phyloP scores from a whole-genome alignment of 1,139 yeast genomes.

The Lodderomyces parapsilosis region DNA sequence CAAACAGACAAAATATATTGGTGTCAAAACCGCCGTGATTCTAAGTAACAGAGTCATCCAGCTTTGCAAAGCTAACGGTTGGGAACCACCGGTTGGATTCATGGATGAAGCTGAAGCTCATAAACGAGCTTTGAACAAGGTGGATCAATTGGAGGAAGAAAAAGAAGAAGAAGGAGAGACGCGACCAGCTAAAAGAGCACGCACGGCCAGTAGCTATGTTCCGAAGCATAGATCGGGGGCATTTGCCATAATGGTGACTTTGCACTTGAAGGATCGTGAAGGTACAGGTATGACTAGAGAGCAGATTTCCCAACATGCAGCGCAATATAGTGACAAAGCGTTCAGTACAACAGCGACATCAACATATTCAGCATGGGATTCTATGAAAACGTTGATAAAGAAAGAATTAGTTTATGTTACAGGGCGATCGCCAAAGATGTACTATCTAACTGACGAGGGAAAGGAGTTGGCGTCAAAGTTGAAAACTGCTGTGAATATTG shows the following conservation, averaged over 20 bases:
- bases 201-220: conserved; percentile 43
- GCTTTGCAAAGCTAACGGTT: conserved; percentile 47
- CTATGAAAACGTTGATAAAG: conserved; percentile 61
- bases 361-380: conserved; percentile 77
- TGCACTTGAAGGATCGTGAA: conserved; percentile 52
- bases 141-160: conserved; percentile 1
- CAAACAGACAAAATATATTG: conserved; percentile 52
- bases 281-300: conserved; percentile 58
- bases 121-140: conserved; percentile 12
- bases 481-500: conserved; percentile 43
- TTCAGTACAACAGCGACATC: conserved; percentile 59
- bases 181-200: conserved; percentile 25
- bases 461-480: conserved; percentile 58
- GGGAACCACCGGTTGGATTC: conserved; percentile 40
- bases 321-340: conserved; percentile 62
- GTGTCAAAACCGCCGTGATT: conserved; percentile 57
- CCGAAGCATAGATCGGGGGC: conserved; percentile 85
- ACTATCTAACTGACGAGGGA: conserved; percentile 75
- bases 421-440: conserved; percentile 60
- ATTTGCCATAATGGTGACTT: conserved; percentile 73
- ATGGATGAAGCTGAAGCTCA: conserved; percentile 11
- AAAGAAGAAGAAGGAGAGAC: conserved; percentile 1
- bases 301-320: conserved; percentile 56
- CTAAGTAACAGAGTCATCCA: conserved; percentile 39
- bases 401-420: conserved; percentile 58